A percentile compares a stretch with the other conserved stretches of the same genome.
phyloP scores from a whole-genome alignment of 164 flowering plant species.

The Kalanchoe fedtschenkoi region DNA sequence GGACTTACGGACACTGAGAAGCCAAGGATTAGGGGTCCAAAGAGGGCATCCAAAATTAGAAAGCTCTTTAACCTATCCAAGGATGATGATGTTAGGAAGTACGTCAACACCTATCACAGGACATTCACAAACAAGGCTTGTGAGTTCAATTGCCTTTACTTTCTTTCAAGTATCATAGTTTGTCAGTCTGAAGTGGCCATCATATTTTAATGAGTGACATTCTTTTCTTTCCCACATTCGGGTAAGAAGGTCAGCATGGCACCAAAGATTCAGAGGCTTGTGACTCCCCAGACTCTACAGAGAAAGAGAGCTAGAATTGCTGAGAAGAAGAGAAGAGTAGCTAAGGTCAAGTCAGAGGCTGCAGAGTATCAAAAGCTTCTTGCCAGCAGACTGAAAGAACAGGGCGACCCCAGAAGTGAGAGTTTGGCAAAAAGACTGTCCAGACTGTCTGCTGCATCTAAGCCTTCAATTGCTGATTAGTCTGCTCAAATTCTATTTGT shows the following conservation, averaged over 20 bases:
- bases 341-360: conserved; percentile 46
- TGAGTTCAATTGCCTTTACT: conserved; percentile 9
- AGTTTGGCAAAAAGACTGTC: conserved; percentile 45
- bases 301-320: conserved; percentile 48
- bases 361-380: conserved; percentile 49
- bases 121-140: conserved; percentile 45
- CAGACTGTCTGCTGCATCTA: conserved; percentile 42
- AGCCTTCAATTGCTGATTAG: conserved; percentile 26
- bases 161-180: background rate
- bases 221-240: conserved; percentile 32
- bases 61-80: conserved; percentile 55
- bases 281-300: conserved; percentile 41
- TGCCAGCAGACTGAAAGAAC: conserved; percentile 40
- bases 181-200: background rate
- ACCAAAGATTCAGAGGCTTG: conserved; percentile 49
- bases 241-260: conserved; percentile 56
- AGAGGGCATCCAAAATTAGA: conserved; percentile 56
- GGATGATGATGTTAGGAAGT: conserved; percentile 57
- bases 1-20: conserved; percentile 44
- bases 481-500: background rate
- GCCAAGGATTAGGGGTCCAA: conserved; percentile 49
- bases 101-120: conserved; percentile 54
- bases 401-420: conserved; percentile 33
- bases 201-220: conserved; percentile 5
- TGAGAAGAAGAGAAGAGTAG: conserved; percentile 50